phyloP scores from a whole-genome alignment of 1,139 yeast genomes.

The Candida anutae region DNA sequence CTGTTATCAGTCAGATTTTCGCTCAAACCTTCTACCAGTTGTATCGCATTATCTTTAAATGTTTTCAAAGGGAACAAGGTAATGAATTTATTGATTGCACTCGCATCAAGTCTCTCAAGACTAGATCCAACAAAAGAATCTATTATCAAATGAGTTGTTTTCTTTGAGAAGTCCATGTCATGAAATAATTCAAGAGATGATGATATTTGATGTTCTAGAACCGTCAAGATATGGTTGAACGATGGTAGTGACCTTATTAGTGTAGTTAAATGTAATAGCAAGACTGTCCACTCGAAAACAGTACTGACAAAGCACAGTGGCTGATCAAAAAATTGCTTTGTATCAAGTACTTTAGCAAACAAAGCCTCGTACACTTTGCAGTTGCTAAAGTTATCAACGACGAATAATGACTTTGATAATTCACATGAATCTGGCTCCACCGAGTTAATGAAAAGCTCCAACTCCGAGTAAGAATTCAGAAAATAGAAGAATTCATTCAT shows the following conservation, averaged over 20 bases:
- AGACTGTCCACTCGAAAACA: constrained; percentile 8
- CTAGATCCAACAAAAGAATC: no score
- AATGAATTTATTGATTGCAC: not conserved
- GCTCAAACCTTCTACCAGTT: no score
- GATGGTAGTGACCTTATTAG: constrained; percentile 3
- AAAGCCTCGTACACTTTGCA: constrained; percentile 4
- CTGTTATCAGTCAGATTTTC: no score
- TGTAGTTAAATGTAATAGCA: constrained; percentile 4
- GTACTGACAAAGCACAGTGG: constrained; percentile 2
- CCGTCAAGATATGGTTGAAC: constrained; percentile 4
- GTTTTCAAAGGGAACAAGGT: constrained; percentile 4
- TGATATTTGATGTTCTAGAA: constrained; percentile 7
- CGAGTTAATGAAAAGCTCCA: constrained; percentile 8
- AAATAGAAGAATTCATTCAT: constrained; percentile 6
- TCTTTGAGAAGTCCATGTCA: not conserved
- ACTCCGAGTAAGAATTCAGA: constrained; percentile 2
- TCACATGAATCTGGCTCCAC: not conserved
- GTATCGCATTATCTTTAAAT: no score
- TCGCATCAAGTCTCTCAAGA: not conserved
- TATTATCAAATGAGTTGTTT: not conserved
- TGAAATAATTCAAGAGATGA: not conserved
- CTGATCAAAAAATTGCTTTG: constrained; percentile 2
- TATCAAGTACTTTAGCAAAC: constrained; percentile 5
- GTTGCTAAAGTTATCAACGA: constrained; percentile 2
- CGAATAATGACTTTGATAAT: not conserved